Percentiles rank a stretch among this genome's conserved stretches.
Evolutionary conservation across 2,329 filamentous ascomycete species (phyloP).

Genomic region (Trichophyton mentagrophytes): DNA sequence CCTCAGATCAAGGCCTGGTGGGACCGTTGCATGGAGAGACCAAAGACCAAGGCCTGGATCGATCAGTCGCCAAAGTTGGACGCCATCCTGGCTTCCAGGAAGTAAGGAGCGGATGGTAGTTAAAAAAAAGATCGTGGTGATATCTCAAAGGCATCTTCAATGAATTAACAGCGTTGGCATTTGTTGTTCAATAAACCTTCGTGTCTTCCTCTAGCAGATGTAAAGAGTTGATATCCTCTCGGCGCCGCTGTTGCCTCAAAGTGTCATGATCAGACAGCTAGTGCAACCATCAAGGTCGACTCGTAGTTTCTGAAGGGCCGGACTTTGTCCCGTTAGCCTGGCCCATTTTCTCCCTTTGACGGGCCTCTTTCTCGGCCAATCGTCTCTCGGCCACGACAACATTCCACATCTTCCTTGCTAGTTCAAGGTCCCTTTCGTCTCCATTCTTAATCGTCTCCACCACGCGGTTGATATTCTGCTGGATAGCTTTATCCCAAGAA

Average conservation of each 20-base stretch:
- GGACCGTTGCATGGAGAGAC: constrained; percentile 13
- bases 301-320: not conserved
- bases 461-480: not conserved
- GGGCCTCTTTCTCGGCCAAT: constrained; percentile 23
- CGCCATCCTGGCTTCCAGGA: not conserved
- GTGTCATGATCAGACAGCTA: not conserved
- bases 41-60: constrained; percentile 5
- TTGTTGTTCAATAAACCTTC: not conserved
- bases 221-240: not conserved
- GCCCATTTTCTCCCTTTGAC: constrained; percentile 10
- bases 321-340: not conserved
- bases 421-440: constrained; percentile 19
- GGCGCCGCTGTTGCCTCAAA: not conserved
- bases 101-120: not conserved
- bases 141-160: not conserved
- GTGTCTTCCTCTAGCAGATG: not conserved
- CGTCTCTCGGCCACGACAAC: constrained; percentile 29
- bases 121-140: too few species aligned
- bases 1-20: constrained; percentile 32
- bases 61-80: not conserved
- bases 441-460: constrained; percentile 13
- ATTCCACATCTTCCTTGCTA: constrained; percentile 28
- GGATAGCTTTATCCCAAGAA: not conserved
- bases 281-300: not conserved
- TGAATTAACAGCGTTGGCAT: not conserved